Conservation (phyloP, 768 basidiomycete genomes). For the Boletellus sp. region DNA sequence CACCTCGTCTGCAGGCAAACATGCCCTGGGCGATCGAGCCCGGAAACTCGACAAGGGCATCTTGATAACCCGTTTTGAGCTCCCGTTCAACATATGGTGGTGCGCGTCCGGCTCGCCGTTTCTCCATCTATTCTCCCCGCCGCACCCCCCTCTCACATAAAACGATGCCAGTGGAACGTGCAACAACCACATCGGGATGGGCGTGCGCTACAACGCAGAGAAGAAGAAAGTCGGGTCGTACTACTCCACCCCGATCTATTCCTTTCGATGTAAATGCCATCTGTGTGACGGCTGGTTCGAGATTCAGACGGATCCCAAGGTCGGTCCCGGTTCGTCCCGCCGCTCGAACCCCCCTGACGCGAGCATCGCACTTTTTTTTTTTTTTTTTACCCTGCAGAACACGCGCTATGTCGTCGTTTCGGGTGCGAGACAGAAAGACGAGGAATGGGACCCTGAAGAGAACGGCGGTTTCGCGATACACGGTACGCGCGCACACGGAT, state of each 20-base stretch:
- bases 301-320: conserved; percentile 96
- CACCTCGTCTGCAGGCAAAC: conserved; percentile 61
- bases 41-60: conserved; percentile 96
- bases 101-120: conserved; percentile 39
- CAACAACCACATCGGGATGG: conserved; percentile 96
- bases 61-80: conserved; percentile 90
- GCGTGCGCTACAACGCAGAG: conserved; percentile 99
- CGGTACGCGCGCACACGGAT: conserved; percentile 42
- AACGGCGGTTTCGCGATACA: conserved; percentile 90
- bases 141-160: background rate
- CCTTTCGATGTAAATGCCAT: conserved; percentile 97
- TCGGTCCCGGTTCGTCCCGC: conserved; percentile 25
- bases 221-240: conserved; percentile 97
- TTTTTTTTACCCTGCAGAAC: conserved; percentile 58
- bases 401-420: conserved; percentile 90
- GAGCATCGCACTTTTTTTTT: background rate
- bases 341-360: too few species aligned
- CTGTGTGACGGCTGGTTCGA: conserved; percentile 97
- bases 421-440: conserved; percentile 91
- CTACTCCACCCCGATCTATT: conserved; percentile 91
- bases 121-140: too few species aligned
- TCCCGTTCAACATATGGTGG: conserved; percentile 98
- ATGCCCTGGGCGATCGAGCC: conserved; percentile 90
- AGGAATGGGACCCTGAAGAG: conserved; percentile 96
- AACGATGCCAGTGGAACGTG: conserved; percentile 69